These are phyloP conservation scores for Hypoxylon rubiginosum DNA, from an alignment of 2,329 filamentous ascomycete genomes.

Conservation along the genomic window DNA sequence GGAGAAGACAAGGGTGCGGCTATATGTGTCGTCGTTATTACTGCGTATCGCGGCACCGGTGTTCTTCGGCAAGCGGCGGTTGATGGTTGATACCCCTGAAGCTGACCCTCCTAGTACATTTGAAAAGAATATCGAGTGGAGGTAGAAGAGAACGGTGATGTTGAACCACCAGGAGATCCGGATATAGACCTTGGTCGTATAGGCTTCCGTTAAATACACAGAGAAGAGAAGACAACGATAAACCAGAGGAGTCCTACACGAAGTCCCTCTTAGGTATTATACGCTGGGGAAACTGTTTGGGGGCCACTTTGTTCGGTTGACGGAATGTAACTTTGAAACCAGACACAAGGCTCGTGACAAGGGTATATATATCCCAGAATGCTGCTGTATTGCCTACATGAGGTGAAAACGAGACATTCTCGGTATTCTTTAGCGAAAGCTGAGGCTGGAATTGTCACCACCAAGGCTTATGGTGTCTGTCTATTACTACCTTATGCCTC, in stretches of 20 bases:
- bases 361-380: constrained; percentile 17
- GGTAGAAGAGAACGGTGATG: constrained; percentile 6
- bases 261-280: constrained; percentile 11
- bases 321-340: constrained; percentile 32
- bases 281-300: constrained; percentile 19
- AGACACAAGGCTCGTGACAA: constrained; percentile 38
- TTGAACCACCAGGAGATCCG: neutral
- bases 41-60: neutral
- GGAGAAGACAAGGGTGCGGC: constrained; percentile 33
- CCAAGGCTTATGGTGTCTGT: constrained; percentile 26
- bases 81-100: constrained; percentile 10
- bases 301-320: constrained; percentile 26
- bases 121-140: neutral
- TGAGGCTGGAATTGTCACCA: constrained; percentile 13
- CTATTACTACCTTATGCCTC: constrained; percentile 14
- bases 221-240: constrained; percentile 5
- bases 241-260: constrained; percentile 9
- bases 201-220: constrained; percentile 19
- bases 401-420: constrained; percentile 14
- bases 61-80: constrained; percentile 9
- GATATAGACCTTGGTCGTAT: constrained; percentile 4
- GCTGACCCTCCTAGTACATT: neutral
- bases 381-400: constrained; percentile 10
- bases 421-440: constrained; percentile 29
- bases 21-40: constrained; percentile 29